Conservation (phyloP, 2,329 filamentous ascomycete species). For the Talaromyces islandicus region DNA sequence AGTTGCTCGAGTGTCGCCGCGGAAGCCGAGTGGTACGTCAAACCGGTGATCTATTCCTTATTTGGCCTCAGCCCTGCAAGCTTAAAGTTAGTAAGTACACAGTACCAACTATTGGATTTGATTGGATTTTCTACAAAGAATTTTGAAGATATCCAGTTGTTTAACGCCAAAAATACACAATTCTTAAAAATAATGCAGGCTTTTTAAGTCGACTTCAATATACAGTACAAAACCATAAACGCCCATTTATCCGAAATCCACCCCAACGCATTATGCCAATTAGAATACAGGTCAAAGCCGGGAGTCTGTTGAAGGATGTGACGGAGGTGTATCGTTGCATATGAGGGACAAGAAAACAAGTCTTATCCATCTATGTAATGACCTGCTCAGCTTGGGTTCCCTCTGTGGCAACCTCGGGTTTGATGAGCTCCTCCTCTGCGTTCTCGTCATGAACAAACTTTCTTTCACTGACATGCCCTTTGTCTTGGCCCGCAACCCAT, state of each 20-base stretch:
- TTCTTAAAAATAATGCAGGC: neutral
- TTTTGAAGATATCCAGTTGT: no score
- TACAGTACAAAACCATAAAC: conserved; percentile 1
- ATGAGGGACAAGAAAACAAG: neutral
- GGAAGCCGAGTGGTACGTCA: neutral
- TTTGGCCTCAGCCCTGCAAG: neutral
- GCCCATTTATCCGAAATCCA: conserved; percentile 1
- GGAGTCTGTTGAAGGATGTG: neutral
- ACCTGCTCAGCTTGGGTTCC: conserved; percentile 25
- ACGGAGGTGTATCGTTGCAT: neutral
- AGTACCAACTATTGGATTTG: no score
- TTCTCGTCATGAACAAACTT: conserved; percentile 70
- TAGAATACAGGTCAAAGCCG: conserved; percentile 9
- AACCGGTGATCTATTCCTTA: neutral
- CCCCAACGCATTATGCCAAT: conserved; percentile 5
- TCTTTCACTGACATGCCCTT: conserved; percentile 75
- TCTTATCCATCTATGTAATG: conserved; percentile 19
- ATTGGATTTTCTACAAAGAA: no score
- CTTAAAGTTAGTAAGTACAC: no score
- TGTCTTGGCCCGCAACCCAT: conserved; percentile 64
- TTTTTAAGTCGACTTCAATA: neutral
- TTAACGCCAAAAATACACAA: neutral
- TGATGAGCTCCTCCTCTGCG: conserved; percentile 63
- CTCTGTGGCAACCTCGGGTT: conserved; percentile 46
- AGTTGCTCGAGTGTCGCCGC: neutral